Conservation (phyloP, 2,329 filamentous ascomycete species). For the Alternaria viburni region DNA sequence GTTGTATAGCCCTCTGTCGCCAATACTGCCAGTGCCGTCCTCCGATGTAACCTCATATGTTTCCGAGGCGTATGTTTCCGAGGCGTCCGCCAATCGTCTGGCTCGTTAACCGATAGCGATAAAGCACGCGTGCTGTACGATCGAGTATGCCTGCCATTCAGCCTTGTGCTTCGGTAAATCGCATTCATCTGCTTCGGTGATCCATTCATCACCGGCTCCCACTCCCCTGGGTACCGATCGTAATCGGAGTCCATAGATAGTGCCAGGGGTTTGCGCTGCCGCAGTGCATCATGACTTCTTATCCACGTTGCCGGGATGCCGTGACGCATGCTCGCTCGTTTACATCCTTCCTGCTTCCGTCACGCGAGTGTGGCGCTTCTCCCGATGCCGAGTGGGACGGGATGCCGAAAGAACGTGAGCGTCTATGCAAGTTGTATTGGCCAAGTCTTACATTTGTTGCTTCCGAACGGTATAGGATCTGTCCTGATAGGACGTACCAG, state of each 20-base stretch:
- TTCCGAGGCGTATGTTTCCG: constrained; percentile 1
- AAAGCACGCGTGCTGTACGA: background rate
- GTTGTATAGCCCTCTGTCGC: background rate
- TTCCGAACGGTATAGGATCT: background rate
- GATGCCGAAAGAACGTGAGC: constrained; percentile 17
- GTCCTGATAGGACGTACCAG: background rate
- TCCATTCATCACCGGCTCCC: constrained; percentile 6
- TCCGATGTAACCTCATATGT: background rate
- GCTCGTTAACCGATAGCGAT: background rate
- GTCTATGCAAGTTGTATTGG: constrained; percentile 24
- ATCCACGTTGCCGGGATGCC: constrained; percentile 22
- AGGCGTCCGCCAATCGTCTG: background rate
- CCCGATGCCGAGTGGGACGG: constrained; percentile 22
- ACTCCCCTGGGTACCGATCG: constrained; percentile 14
- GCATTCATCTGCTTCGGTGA: background rate
- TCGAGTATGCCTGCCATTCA: background rate
- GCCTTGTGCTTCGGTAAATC: background rate
- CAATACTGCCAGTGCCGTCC: background rate
- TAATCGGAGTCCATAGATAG: constrained; percentile 15
- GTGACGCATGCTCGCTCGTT: constrained; percentile 25
- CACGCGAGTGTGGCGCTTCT: constrained; percentile 30
- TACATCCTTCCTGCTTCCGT: constrained; percentile 19
- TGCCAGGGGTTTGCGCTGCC: constrained; percentile 15
- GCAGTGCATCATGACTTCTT: constrained; percentile 10
- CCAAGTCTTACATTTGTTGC: constrained; percentile 11